These are phyloP conservation scores for Hypoxylon cercidicola DNA, from an alignment of 495 filamentous ascomycete genomes.

Conservation along the genomic window DNA sequence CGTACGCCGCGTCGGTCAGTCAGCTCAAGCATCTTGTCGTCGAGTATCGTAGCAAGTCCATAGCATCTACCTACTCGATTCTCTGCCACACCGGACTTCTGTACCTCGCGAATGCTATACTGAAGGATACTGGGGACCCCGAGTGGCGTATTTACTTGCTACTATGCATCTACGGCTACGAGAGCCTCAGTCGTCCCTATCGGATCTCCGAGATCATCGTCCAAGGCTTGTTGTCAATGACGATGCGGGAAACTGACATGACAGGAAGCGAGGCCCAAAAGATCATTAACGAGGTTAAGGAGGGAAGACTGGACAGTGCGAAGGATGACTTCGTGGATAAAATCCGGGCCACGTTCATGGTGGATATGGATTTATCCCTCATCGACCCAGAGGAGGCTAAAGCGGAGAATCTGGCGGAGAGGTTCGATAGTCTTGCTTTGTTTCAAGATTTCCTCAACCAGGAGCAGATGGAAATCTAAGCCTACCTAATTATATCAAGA, in stretches of 20 bases:
- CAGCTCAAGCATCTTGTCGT: constrained; percentile 44
- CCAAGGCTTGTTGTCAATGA: constrained; percentile 40
- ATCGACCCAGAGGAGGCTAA: constrained; percentile 30
- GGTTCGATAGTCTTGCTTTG: constrained; percentile 32
- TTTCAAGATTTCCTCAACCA: constrained; percentile 39
- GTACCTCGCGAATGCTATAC: constrained; percentile 44
- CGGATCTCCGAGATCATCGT: constrained; percentile 37
- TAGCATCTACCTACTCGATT: constrained; percentile 34
- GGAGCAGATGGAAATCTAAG: constrained; percentile 27
- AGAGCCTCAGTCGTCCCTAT: constrained; percentile 35
- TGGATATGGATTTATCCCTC: constrained; percentile 34
- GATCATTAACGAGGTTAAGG: constrained; percentile 32
- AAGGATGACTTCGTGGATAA: constrained; percentile 14
- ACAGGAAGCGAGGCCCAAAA: constrained; percentile 25
- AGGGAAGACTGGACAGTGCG: constrained; percentile 16
- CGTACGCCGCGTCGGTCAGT: constrained; percentile 36
- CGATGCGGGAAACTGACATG: constrained; percentile 36
- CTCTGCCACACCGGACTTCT: constrained; percentile 45
- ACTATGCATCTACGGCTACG: constrained; percentile 44
- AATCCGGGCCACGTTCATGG: constrained; percentile 38
- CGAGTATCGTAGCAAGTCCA: constrained; percentile 38
- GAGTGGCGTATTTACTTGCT: constrained; percentile 44
- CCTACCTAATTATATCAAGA: too few relatives aligned
- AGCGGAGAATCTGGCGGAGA: constrained; percentile 36
- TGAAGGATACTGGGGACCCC: constrained; percentile 19